Evolutionary conservation across 139 green algal species (phyloP).

Genomic region (Zygnema cylindricum): DNA sequence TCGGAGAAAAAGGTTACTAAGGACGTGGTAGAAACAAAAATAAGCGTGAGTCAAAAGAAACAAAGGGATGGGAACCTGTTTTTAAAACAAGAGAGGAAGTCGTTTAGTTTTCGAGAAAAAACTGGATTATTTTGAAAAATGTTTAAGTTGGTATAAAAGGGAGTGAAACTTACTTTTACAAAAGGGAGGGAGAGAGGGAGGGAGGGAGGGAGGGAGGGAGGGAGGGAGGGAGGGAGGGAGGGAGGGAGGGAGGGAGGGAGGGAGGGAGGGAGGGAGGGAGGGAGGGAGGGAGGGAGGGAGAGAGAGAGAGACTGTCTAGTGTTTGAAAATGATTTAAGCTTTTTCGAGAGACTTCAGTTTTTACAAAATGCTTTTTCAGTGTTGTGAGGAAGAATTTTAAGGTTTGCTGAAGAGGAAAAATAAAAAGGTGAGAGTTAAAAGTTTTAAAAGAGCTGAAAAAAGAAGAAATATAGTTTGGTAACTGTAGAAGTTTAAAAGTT

Average conservation of each 20-base stretch:
- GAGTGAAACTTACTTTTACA: not conserved
- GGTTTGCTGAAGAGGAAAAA: not conserved
- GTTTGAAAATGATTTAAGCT: not conserved
- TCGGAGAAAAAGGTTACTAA: conserved; percentile 87
- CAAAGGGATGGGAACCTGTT: conserved; percentile 85
- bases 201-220: conserved; percentile 10
- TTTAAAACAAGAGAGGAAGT: not conserved
- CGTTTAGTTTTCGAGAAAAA: not conserved
- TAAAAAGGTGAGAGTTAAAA: too few relatives aligned
- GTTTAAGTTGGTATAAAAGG: not conserved
- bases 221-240: conserved; percentile 19
- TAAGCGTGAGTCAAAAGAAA: conserved; percentile 99
- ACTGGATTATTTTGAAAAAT: too few relatives aligned
- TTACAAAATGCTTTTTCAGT: too few relatives aligned
- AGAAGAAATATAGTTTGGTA: not conserved
- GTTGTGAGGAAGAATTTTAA: not conserved
- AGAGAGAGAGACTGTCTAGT: not conserved
- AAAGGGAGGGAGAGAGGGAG: not conserved
- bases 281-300: not conserved
- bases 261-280: conserved; percentile 16
- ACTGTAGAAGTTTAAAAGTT: not conserved
- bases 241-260: not conserved
- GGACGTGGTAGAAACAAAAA: conserved; percentile 96
- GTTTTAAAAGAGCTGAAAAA: too few relatives aligned
- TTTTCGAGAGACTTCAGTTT: not conserved